These are phyloP conservation scores for Tephrocybe sp. DNA, from an alignment of 768 basidiomycete species.

Conservation along the genomic window DNA sequence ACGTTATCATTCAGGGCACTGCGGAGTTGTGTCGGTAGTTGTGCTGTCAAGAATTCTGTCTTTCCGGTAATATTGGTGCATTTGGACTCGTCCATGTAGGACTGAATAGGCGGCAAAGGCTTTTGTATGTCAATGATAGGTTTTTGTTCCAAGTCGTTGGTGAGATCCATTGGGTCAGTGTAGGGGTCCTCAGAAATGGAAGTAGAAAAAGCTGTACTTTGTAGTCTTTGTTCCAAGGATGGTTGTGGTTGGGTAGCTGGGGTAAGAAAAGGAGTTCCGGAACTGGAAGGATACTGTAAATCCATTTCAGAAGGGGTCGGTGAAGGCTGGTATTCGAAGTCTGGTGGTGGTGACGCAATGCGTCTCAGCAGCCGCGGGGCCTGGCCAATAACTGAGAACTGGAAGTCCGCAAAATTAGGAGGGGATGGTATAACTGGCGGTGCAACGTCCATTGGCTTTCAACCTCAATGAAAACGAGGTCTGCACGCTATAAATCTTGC, in stretches of 20 bases:
- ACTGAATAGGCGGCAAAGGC: neutral
- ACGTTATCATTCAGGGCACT: too few species aligned
- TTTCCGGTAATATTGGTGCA: too few species aligned
- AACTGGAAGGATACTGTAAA: conserved; percentile 11
- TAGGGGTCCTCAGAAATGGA: neutral
- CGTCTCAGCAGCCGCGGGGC: conserved; percentile 11
- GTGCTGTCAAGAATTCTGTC: too few species aligned
- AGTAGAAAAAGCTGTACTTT: neutral
- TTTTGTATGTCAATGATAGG: neutral
- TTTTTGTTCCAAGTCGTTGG: conserved; percentile 5
- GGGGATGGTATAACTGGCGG: neutral
- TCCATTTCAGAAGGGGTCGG: conserved; percentile 7
- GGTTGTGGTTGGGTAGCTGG: neutral
- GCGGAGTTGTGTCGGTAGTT: too few species aligned
- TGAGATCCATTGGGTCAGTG: neutral
- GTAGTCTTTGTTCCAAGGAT: conserved; percentile 7
- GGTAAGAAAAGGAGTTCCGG: neutral
- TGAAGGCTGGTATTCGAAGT: conserved; percentile 9
- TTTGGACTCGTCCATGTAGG: too few species aligned
- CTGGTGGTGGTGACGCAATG: conserved; percentile 1
- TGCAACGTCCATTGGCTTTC: too few species aligned
- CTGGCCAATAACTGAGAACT: conserved; percentile 12
- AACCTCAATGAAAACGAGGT: too few species aligned
- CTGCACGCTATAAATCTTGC: too few species aligned
- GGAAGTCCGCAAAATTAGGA: conserved; percentile 13